Evolutionary conservation across 805 yeast species (phyloP), one percentile per base, ranked within the genome.

Genomic region (Saccharomycopsis selenospora): DNA sequence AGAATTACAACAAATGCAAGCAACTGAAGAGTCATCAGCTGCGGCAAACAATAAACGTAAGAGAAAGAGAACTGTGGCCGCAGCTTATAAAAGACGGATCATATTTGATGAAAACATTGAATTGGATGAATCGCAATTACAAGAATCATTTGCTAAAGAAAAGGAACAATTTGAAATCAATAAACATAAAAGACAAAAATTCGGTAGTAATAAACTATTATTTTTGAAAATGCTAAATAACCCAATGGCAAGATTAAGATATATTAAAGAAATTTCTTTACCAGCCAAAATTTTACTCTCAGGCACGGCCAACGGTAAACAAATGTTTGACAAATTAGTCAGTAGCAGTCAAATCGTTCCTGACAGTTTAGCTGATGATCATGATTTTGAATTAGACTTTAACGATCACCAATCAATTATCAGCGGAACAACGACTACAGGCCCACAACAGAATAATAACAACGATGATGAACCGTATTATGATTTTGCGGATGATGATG

Each of bases 31-130:
- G 4, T 24, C 30, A n/a, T 8, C 36, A 10, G 26, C 38, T 23
- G 42, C 24, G 20, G 20, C 8, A 27, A 25, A 22, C 46, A 27
- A 18, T 4, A 10, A 4, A 7, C 8, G 36, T 25, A 29, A 2
- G n/a, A 27, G 40, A 36, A 17, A 42, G 46, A 8, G 13, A 23
- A 14, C 36, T 40, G 23, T 42, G 47, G 23, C 10, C 7, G 38
- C 38, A 33, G 38, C 38, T 14, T 33, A 33, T 20, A 33, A 33
- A 33, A 33, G 38, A 33, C 10, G 38, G 17, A 17, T 33, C 18
- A 20, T 33, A 14, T 33, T 14, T 14, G 38, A 33, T 33, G 38
- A 33, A 20, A 14, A 17, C 6, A 33, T 33, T 33, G 38, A 33
- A 14, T 20, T 33, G n/a, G 20, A 17, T 6, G 18, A 17, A 14